These are phyloP conservation scores for Prunus fruticosa DNA, from an alignment of 306 rosid species.

Conservation along the genomic window DNA sequence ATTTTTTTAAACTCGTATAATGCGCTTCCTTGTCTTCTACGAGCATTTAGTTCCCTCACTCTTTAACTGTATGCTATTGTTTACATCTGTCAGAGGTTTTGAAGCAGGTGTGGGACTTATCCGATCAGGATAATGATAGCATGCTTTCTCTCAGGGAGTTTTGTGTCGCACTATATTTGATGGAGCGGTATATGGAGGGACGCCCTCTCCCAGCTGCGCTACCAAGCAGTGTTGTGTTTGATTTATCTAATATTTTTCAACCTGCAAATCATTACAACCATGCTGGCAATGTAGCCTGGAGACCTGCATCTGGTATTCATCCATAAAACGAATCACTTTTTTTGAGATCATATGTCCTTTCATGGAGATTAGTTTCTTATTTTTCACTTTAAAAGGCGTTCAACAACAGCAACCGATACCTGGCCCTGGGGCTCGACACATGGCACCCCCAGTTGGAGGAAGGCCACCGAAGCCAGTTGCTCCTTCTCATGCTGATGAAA, in stretches of 20 bases:
- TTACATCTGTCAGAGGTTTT: constrained; percentile 78
- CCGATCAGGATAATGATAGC: constrained; percentile 99
- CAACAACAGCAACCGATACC: constrained; percentile 66
- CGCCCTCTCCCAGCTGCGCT: constrained; percentile 74
- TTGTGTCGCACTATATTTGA: constrained; percentile 82
- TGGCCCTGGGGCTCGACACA: constrained; percentile 48
- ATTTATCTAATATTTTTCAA: constrained; percentile 59
- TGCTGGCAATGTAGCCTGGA: constrained; percentile 56
- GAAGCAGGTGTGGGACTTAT: constrained; percentile 98
- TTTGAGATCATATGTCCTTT: constrained; percentile 13
- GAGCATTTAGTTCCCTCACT: constrained; percentile 14
- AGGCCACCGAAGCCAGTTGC: constrained; percentile 69
- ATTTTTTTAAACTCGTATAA: background rate
- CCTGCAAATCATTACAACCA: constrained; percentile 44
- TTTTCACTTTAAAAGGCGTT: constrained; percentile 45
- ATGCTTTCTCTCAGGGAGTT: constrained; percentile 98
- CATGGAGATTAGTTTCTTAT: constrained; percentile 17
- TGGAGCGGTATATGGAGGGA: constrained; percentile 97
- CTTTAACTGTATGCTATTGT: constrained; percentile 36
- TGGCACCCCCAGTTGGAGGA: constrained; percentile 37
- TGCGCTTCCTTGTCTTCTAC: background rate
- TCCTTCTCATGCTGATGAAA: constrained; percentile 58
- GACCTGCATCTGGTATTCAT: constrained; percentile 62
- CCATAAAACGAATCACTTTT: constrained; percentile 9
- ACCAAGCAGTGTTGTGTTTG: constrained; percentile 67